Conservation (phyloP, 805 yeast species). For the Ogataea henricii region DNA sequence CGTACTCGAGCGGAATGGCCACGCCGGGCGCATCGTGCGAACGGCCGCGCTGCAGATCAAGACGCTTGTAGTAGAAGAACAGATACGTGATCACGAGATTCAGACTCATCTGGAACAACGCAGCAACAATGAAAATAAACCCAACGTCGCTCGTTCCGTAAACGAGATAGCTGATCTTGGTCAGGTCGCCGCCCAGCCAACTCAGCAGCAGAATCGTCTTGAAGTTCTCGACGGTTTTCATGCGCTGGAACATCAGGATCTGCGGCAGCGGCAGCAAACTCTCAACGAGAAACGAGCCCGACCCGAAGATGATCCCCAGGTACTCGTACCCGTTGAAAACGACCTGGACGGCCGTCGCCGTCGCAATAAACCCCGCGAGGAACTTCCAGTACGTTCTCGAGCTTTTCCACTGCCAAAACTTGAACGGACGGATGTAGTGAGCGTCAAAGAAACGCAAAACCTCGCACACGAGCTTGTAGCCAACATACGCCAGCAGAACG, state of each 20-base stretch:
- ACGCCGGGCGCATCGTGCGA: slow-evolving; percentile 9
- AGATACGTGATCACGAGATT: slow-evolving; percentile 75
- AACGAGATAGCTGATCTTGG: slow-evolving; percentile 72
- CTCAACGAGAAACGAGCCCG: slow-evolving; percentile 60
- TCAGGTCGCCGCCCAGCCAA: slow-evolving; percentile 88
- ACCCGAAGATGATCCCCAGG: slow-evolving; percentile 35
- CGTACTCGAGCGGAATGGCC: not conserved
- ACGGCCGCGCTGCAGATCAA: slow-evolving; percentile 17
- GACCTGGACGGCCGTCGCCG: slow-evolving; percentile 24
- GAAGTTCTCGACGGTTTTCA: slow-evolving; percentile 75
- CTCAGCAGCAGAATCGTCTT: slow-evolving; percentile 71
- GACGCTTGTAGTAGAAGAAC: slow-evolving; percentile 59
- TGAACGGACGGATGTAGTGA: slow-evolving; percentile 59
- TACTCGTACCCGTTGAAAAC: slow-evolving; percentile 28
- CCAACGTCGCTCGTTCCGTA: slow-evolving; percentile 76
- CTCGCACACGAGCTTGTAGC: slow-evolving; percentile 35
- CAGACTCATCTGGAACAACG: slow-evolving; percentile 73
- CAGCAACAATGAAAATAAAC: slow-evolving; percentile 64
- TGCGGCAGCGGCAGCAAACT: slow-evolving; percentile 77
- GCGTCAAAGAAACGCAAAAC: slow-evolving; percentile 68
- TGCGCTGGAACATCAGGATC: slow-evolving; percentile 64
- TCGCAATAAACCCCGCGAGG: slow-evolving; percentile 43
- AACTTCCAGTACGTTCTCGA: slow-evolving; percentile 41
- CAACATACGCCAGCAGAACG: slow-evolving; percentile 13
- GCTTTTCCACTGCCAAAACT: slow-evolving; percentile 83